Evolutionary conservation across 2,329 filamentous ascomycete genomes (phyloP), one percentile per base, ranked within the genome.

Genomic region (Stachybotrys chlorohalonatus): DNA sequence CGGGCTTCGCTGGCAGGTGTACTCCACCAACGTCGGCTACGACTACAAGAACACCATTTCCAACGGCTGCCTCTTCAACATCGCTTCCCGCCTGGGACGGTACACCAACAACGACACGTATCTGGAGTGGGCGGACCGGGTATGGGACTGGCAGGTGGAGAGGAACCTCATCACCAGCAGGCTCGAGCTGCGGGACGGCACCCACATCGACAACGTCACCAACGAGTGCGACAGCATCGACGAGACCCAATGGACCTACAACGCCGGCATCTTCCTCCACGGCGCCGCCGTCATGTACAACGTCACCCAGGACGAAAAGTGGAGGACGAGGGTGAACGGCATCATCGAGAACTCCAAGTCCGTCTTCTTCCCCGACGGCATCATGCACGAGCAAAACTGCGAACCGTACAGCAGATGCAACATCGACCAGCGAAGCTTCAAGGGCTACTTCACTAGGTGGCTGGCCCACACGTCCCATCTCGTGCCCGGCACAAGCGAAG

Each of bases 1-100:
- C 52, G 90, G 90, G 9, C 70, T 95, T 60, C 83, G 87, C 59
- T 95, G 91, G 91, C 90, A 95, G 72, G 87, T 95, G 57, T 92
- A 86, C 72, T 77, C 82, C 11, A 89, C 85, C 72, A 91, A 91
- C 72, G 81, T 77, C 55, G 89, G 89, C 52, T 85, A 75, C 70
- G 75, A 81, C 68, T 86, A 86, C 73, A 86, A 87, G 64, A 87
- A 87, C 70, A 77, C 80, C 24, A 85, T 87, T 60, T 82, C 82
- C 50, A 87, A 87, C 71, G 84, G 84, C 7, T 84, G 82, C 68
- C 86, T 87, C 69, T 86, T 87, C 72, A 85, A 87, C 66, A 66
- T 87, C 30, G 84, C 81, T 24, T 78, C 89, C 7, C 84, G 90
- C 15, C 77, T 95, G 7, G 87, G 87, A 0, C 78, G 85, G 11